Base-by-base conservation (phyloP, 2,329 filamentous ascomycete species). In the Juglanconis oblonga region DNA sequence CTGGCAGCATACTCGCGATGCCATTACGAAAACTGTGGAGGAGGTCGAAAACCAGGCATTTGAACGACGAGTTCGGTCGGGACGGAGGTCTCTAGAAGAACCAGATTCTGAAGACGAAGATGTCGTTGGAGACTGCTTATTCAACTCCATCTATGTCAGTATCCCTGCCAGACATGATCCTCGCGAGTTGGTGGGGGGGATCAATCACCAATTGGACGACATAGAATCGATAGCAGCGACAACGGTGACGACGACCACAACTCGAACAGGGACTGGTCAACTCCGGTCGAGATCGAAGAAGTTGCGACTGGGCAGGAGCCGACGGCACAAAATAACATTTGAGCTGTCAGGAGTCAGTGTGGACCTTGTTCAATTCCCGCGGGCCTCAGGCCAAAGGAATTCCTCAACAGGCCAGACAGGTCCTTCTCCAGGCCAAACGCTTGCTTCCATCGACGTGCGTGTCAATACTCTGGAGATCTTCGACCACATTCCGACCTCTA, bases 61-160 rank as follows among this genome's bases (percentile, higher is more conserved):
- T 51, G 91, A 97, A 71, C 87, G 89, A 58, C 85, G 87, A 61
- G 78, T 84, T 31, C 80, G 84, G 47, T 74, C 78, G 49, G 80
- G 83, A 5, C 84, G 85, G 56, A 77, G 84, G 62, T 79, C 82
- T 56, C 77, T 82, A 8, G 79, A 83, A 57, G 69, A 75, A 71
- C 84, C 73, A 68, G 89, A 88, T 56, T 88, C 87, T 40, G 87
- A 94, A 31, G 83, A 96, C 52, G 89, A 93, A 48, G 90, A 93
- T 73, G 90, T 90, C 5, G 96, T 98, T 73, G 92, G 92, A 5
- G 96, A 99, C 71, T 96, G 96, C 67, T 80, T 99, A 14, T 99
- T 99, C 81, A 98, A 99, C 72, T 99, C 95, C 0, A 97, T 99
- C 57, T 99, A 97, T 77, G 97, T 99, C 67, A 92, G 91, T 13